phyloP scores from a whole-genome alignment of 495 filamentous ascomycete genomes.

The Penicillium subrubescens region DNA sequence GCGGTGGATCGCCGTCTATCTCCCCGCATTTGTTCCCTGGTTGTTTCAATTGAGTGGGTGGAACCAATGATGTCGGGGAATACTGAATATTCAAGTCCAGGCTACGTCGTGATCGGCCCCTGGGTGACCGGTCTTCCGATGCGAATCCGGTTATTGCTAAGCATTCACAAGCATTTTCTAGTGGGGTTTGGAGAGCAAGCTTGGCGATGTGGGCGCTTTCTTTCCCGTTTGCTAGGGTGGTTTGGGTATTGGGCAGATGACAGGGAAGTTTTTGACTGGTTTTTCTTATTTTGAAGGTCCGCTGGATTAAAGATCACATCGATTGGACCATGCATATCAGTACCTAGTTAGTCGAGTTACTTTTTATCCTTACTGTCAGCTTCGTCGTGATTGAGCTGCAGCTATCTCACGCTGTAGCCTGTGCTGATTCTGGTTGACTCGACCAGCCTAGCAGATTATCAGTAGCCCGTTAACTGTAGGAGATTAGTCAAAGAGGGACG shows the following conservation, averaged over 20 bases:
- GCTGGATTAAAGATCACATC: neutral
- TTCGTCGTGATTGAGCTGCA: too few relatives aligned
- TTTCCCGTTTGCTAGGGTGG: neutral
- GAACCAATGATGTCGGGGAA: neutral
- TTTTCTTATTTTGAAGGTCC: neutral
- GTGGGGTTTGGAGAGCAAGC: neutral
- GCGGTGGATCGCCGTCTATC: neutral
- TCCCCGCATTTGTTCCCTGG: conserved; percentile 1
- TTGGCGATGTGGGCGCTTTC: neutral
- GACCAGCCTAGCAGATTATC: too few relatives aligned
- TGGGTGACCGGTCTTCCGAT: neutral
- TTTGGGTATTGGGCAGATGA: neutral
- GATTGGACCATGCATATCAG: too few relatives aligned
- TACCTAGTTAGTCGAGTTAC: too few relatives aligned
- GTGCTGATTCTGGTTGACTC: too few relatives aligned
- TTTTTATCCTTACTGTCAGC: too few relatives aligned
- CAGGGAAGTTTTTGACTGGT: neutral
- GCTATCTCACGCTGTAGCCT: too few relatives aligned
- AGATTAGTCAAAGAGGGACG: too few relatives aligned
- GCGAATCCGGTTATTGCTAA: neutral
- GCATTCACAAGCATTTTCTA: neutral
- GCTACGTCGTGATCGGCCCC: neutral
- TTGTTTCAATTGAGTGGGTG: neutral
- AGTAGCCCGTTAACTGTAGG: too few relatives aligned
- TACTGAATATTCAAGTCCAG: neutral